Evolutionary conservation across 176 grass and related monocot species (phyloP).

Genomic region (Oryza meyeriana): DNA sequence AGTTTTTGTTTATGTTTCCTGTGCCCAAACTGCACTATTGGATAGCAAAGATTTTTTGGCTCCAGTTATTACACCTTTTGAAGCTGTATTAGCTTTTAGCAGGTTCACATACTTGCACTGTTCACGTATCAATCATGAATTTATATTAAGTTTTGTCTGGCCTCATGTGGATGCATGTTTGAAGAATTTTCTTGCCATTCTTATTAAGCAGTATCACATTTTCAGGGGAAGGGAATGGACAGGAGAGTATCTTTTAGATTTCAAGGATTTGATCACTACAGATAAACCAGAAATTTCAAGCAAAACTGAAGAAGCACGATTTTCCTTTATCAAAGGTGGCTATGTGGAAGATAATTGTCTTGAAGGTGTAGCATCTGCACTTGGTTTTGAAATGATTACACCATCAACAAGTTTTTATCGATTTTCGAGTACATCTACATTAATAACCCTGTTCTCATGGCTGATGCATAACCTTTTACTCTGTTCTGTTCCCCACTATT

Average conservation of each 20-base stretch:
- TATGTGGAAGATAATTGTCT: conserved; percentile 72
- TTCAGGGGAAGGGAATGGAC: conserved; percentile 87
- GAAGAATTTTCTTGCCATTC: background rate
- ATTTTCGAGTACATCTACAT: background rate
- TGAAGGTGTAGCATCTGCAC: conserved; percentile 29
- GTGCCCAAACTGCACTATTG: conserved; percentile 92
- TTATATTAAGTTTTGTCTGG: background rate
- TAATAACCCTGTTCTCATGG: background rate
- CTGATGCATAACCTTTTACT: background rate
- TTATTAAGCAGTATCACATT: background rate
- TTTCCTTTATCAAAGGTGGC: conserved; percentile 89
- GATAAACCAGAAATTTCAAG: conserved; percentile 31
- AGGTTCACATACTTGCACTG: conserved; percentile 32
- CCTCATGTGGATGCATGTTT: background rate
- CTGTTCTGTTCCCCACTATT: conserved; percentile 17
- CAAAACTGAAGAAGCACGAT: conserved; percentile 67
- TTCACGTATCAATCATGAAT: background rate
- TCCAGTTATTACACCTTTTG: conserved; percentile 94
- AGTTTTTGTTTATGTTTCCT: conserved; percentile 96
- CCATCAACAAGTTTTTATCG: background rate
- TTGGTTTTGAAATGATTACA: background rate
- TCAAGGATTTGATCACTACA: conserved; percentile 68
- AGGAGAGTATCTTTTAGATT: conserved; percentile 89
- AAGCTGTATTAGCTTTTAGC: conserved; percentile 87
- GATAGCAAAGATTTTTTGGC: conserved; percentile 96